Base-by-base conservation (phyloP, 2,329 filamentous ascomycete genomes). In the Pseudophaeomoniella oleicola region DNA sequence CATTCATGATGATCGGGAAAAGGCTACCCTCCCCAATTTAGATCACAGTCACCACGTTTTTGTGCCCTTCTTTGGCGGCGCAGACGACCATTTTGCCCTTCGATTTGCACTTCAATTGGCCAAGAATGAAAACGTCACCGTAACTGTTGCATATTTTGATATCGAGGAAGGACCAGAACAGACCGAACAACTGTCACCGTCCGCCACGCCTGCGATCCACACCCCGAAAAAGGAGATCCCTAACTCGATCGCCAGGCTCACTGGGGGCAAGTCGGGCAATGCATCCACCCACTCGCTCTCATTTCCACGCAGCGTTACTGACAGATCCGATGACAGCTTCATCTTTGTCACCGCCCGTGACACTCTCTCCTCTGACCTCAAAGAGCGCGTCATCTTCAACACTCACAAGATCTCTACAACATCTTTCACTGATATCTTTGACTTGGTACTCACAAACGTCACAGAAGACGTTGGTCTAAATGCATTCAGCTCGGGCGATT, bases 11-110 rank as follows among this genome's bases (percentile, higher is more conserved):
- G 35, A 42, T 6, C 32, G 32, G 5, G 36, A 44, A 18, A 59
- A 72, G 9, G 60, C 69, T 0, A 59, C 70, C 14, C 62, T 69
- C 1, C 74, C 79, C 0, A 67, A 77, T 4, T 63, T 67, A 4
- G 73, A 83, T 48, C 78, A 76, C 42, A 76, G 74, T 22, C 85
- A 93, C 52, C 85, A 88, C 52, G 70, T 96, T 45, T 87, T 93
- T 53, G 66, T 93, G 37, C 81, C 87, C 0, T 96, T 85, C 58
- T 78, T 94, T 40, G 87, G 88, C 13, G 83, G 83, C 5, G 62
- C 67, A 1, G 90, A 98, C 50, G 88, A 94, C 50, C 72, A 75
- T 5, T 73, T 79, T 3, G 87, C 86, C 0, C 67, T 96, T 1
- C 69, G 78, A 1, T 72, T 96, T 16, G 80, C 88, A 3, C 66